Base-by-base conservation (phyloP, 2,329 filamentous ascomycete genomes). In the Rhynchosporium secalis region DNA sequence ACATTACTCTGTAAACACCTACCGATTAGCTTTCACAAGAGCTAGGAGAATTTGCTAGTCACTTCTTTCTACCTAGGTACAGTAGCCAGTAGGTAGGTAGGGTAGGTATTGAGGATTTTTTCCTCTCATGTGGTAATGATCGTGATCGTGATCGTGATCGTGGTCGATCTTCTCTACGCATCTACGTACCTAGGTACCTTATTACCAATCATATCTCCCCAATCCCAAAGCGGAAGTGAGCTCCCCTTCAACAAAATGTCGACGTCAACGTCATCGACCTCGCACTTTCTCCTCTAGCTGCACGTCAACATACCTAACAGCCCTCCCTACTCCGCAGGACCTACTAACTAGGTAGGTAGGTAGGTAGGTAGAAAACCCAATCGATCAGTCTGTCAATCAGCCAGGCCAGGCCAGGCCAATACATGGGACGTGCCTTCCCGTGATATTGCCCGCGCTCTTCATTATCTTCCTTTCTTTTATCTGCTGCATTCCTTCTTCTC, bases 171-270 rank as follows among this genome's bases (percentile, higher is more conserved):
- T 20, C 20, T 20, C 20, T 20, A 20, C 20, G 20, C 20, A 20
- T 20, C 20, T 20, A 20, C 20, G 20, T 20, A 20, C 20, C 20
- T 20, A 20, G 20, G 20, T 20, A 20, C 20, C 20, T 26, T 4
- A 4, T 26, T 4, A 4, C 45, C 45, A 26, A 47, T 47, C 45
- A 47, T 26, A 8, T 9, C 49, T 4, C 15, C 29, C 12, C 47
- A 28, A 52, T 52, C 49, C 49, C n/a, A 26, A 52, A 52, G 6
- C 7, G 33, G 49, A 7, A 52, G 49, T 15, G 49, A 52, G 31
- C 8, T 38, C 4, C 15, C 31, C 31, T 38, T 52, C 31, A 40
- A 52, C n/a, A 52, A 52, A 20, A 1, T 20, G 1, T 20, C 20
- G 20, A 20, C 20, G 20, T 20, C 20, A 20, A 20, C 49, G 49